Conservation (phyloP, 192 early-diverging fungal genomes). For the Phycomyces blakesleeanus region DNA sequence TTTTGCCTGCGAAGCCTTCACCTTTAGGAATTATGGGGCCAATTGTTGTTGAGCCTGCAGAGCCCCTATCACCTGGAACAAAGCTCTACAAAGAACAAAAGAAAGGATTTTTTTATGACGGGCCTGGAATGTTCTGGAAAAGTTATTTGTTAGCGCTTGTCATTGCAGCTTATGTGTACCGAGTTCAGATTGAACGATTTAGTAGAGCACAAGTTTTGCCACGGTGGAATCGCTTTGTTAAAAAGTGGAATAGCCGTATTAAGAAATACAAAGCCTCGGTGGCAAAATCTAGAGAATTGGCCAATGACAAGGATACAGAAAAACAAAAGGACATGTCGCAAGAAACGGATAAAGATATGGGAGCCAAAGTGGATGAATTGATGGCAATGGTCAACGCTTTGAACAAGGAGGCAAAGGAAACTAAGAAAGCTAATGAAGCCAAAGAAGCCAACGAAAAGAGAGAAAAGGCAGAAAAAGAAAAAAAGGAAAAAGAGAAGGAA, state of each 20-base stretch:
- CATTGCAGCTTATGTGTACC: constrained; percentile 14
- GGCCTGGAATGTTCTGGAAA: constrained; percentile 27
- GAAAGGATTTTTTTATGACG: constrained; percentile 26
- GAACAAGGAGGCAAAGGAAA: too few species aligned
- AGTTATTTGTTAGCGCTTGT: constrained; percentile 15
- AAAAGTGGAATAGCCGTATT: constrained; percentile 6
- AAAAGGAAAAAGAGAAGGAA: too few species aligned
- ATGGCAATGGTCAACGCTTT: neutral
- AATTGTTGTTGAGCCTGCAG: neutral
- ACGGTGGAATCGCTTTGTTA: neutral
- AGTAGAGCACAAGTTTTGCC: constrained; percentile 8
- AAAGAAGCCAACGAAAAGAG: too few species aligned
- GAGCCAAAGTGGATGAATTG: too few species aligned
- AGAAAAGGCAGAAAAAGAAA: too few species aligned
- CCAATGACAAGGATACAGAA: neutral
- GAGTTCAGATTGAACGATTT: constrained; percentile 1
- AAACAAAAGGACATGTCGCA: too few species aligned
- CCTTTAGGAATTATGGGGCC: neutral
- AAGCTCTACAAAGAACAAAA: neutral
- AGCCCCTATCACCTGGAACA: neutral
- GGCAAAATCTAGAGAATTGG: neutral
- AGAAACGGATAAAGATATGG: too few species aligned
- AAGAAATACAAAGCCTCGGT: constrained; percentile 1
- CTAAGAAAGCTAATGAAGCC: too few species aligned
- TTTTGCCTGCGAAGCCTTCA: neutral